phyloP scores from a whole-genome alignment of 148 eudicot genomes.

The Vaccinium myrtillus region DNA sequence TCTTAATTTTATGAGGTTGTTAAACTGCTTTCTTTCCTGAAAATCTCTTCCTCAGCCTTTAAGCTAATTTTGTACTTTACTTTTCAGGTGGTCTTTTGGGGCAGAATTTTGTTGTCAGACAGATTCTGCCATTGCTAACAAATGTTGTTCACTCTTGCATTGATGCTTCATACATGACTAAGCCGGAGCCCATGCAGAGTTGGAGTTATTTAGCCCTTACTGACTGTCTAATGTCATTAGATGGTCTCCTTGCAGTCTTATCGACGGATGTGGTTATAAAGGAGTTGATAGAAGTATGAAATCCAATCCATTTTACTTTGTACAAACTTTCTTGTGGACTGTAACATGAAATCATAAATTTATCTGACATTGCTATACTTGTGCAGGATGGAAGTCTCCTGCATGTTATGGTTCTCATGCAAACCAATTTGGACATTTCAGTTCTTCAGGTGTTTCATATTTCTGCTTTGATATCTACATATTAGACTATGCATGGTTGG shows the following conservation, averaged over 20 bases:
- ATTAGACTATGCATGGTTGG: background rate
- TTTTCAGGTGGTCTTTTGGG: constrained; percentile 83
- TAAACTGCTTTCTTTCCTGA: constrained; percentile 12
- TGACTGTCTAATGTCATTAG: constrained; percentile 70
- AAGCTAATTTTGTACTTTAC: constrained; percentile 19
- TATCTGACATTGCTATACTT: constrained; percentile 12
- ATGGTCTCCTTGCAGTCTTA: constrained; percentile 61
- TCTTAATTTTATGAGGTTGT: constrained; percentile 17
- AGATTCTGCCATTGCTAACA: constrained; percentile 68
- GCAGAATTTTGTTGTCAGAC: constrained; percentile 62
- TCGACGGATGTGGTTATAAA: constrained; percentile 65
- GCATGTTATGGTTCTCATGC: constrained; percentile 71
- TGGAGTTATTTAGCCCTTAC: constrained; percentile 81
- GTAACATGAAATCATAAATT: constrained; percentile 11
- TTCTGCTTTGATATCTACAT: constrained; percentile 16
- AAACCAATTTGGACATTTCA: constrained; percentile 47
- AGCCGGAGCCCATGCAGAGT: constrained; percentile 86
- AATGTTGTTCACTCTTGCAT: constrained; percentile 64
- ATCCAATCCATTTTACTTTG: constrained; percentile 13
- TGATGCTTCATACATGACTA: constrained; percentile 49
- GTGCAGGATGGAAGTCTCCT: constrained; percentile 70
- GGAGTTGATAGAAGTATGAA: constrained; percentile 80
- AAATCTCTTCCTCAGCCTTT: constrained; percentile 18
- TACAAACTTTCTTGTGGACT: constrained; percentile 7
- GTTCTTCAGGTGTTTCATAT: constrained; percentile 67